Evolutionary conservation across 2,329 filamentous ascomycete genomes (phyloP), one percentile per base, ranked within the genome.

Genomic region (Dothiorella sarmentorum): DNA sequence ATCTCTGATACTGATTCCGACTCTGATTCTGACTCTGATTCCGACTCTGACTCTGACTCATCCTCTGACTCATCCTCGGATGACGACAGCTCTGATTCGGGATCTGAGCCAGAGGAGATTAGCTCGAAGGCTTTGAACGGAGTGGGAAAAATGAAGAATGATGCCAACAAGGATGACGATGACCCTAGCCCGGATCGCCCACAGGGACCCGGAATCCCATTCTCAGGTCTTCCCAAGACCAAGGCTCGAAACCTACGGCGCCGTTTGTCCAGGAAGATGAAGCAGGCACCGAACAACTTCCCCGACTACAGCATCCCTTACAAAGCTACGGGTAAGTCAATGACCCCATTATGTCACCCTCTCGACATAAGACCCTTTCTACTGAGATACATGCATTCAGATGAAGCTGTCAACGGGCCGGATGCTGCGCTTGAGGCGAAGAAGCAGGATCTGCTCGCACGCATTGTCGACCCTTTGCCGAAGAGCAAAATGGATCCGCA

Each of bases 191-290:
- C 20, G 26, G 40, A 17, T n/a, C 65, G n/a, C 69, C 78, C 51
- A 3, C 26, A 6, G 17, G 26, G 4, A 33, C 7, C 2, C n/a
- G 33, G 17, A 22, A 33, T 18, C n/a, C 80, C 82, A 42, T 77
- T 78, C 4, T 56, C 76, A 60, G 85, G 85, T 15, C 76, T 75
- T 29, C 63, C 67, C 20, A 64, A 68, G 17, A 88, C 85, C 0
- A 78, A 78, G 52, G 72, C 72, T 22, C 80, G 84, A 11, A 58
- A 58, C n/a, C 33, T 26, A 18, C 56, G 56, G 10, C 56, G 56
- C n/a, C 43, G 35, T 9, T 13, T 47, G 3, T 22, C n/a, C 1
- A 58, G 15, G 10, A 1, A 17, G 10, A 42, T 18, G 11, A 51
- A 27, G 27, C 15, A 33, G 43, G n/a, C 43, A 5, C 29, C 35